Percentiles rank a stretch among this genome's conserved stretches.
phyloP scores from a whole-genome alignment of 1,284 basidiomycete genomes.

The Cutaneotrichosporon cavernicola region DNA sequence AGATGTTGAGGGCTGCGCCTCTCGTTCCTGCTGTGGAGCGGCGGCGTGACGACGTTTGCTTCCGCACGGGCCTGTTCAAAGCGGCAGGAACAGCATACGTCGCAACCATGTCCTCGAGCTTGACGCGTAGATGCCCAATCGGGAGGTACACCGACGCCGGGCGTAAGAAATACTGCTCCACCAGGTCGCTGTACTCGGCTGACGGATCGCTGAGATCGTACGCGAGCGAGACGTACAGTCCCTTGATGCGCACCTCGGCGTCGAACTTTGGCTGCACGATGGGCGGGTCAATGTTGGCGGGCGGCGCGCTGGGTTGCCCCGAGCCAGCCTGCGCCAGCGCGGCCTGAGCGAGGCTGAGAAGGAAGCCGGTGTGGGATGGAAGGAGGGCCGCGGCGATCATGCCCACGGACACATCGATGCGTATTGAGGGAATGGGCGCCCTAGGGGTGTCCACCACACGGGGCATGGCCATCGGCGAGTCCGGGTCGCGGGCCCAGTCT shows the following conservation, averaged over 20 bases:
- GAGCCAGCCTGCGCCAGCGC: slow-evolving; percentile 2
- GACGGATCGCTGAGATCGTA: slow-evolving; percentile 35
- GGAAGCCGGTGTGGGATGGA: slow-evolving; percentile 31
- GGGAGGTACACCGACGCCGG: slow-evolving; percentile 39
- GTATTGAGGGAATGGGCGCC: slow-evolving; percentile 25
- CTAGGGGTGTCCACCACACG: slow-evolving; percentile 6
- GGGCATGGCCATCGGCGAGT: slow-evolving; percentile 10
- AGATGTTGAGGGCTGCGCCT: slow-evolving; percentile 26
- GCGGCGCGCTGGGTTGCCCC: not conserved
- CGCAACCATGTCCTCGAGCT: slow-evolving; percentile 35
- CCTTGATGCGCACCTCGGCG: slow-evolving; percentile 33
- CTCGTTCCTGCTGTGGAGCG: slow-evolving; percentile 15
- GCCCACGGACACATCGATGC: slow-evolving; percentile 31
- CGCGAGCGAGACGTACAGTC: slow-evolving; percentile 30
- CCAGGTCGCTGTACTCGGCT: not conserved
- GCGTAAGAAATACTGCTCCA: slow-evolving; percentile 36
- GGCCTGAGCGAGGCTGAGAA: slow-evolving; percentile 31
- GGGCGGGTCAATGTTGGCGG: not conserved
- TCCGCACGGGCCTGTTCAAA: not conserved
- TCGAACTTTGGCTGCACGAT: slow-evolving; percentile 25
- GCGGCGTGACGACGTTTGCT: slow-evolving; percentile 10
- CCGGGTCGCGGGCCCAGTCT: slow-evolving; percentile 9
- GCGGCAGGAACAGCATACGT: slow-evolving; percentile 26
- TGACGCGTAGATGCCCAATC: slow-evolving; percentile 44
- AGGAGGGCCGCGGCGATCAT: slow-evolving; percentile 34